phyloP scores from a whole-genome alignment of 768 basidiomycete species.

The Lentinula detonsa region DNA sequence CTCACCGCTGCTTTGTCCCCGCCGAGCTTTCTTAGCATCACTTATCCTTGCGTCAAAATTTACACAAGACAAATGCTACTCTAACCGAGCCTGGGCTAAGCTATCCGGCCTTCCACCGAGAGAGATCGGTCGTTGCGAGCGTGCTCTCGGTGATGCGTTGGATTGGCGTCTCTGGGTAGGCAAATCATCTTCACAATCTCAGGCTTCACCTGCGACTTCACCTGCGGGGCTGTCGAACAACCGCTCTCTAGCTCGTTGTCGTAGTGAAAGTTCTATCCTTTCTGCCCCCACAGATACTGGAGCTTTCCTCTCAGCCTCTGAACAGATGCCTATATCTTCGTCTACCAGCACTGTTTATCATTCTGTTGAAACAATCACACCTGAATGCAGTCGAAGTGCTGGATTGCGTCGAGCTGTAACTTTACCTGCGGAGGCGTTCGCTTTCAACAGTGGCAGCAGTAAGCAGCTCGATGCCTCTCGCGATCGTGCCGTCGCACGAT shows the following conservation, averaged over 20 bases:
- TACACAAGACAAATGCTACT: conserved; percentile 89
- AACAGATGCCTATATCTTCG: not conserved
- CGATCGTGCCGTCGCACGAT: not conserved
- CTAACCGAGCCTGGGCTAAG: conserved; percentile 92
- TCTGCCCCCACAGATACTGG: conserved; percentile 10
- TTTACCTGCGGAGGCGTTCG: conserved; percentile 28
- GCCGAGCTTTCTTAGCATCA: conserved; percentile 82
- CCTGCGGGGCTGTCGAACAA: conserved; percentile 13
- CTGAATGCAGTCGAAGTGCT: conserved; percentile 10
- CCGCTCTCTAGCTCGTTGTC: conserved; percentile 41
- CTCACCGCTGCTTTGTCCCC: conserved; percentile 80
- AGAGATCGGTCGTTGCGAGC: conserved; percentile 87
- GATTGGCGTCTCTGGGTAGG: conserved; percentile 95
- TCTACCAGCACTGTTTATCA: conserved; percentile 6
- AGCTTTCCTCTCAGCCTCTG: conserved; percentile 9
- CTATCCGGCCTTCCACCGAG: conserved; percentile 81
- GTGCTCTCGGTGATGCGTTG: conserved; percentile 79
- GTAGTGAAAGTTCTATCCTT: conserved; percentile 39
- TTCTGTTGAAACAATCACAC: not conserved
- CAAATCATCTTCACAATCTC: conserved; percentile 40
- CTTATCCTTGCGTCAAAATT: conserved; percentile 91
- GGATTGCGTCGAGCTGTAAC: conserved; percentile 37
- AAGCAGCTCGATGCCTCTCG: conserved; percentile 1
- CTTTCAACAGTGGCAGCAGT: conserved; percentile 3
- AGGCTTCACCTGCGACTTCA: conserved; percentile 13